Evolutionary conservation across 495 filamentous ascomycete species (phyloP).

Genomic region (Aspergillus diversus): DNA sequence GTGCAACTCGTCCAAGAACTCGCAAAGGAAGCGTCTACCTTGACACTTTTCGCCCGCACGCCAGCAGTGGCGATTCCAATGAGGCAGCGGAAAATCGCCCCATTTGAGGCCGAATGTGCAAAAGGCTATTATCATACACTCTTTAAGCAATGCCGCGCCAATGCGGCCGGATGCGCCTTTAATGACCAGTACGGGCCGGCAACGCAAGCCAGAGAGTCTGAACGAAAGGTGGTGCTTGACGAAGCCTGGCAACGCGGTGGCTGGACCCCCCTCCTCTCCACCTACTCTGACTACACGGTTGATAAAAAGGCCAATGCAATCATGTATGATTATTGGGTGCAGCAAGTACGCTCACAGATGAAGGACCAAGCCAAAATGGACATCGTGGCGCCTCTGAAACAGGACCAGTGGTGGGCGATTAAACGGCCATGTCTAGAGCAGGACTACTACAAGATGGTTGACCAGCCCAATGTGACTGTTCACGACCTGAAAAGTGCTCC

Average conservation of each 20-base stretch:
- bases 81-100: slow-evolving; percentile 42
- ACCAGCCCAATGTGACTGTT: slow-evolving; percentile 55
- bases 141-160: slow-evolving; percentile 36
- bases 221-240: slow-evolving; percentile 50
- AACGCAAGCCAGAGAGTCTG: slow-evolving; percentile 49
- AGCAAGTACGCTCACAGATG: slow-evolving; percentile 52
- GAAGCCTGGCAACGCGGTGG: slow-evolving; percentile 52
- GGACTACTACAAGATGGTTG: slow-evolving; percentile 60
- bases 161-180: slow-evolving; percentile 49
- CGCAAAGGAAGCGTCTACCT: slow-evolving; percentile 35
- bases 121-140: slow-evolving; percentile 46
- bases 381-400: slow-evolving; percentile 53
- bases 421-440: slow-evolving; percentile 57
- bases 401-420: slow-evolving; percentile 51
- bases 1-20: slow-evolving; percentile 34
- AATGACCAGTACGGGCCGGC: slow-evolving; percentile 39
- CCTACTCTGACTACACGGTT: slow-evolving; percentile 54
- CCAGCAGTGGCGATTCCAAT: slow-evolving; percentile 50
- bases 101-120: slow-evolving; percentile 49
- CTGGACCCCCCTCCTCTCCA: slow-evolving; percentile 52
- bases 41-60: slow-evolving; percentile 53
- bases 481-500: slow-evolving; percentile 50
- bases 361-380: slow-evolving; percentile 50
- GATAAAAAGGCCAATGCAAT: slow-evolving; percentile 47
- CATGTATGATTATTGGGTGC: slow-evolving; percentile 58